These are phyloP conservation scores for Canavalia ensiformis DNA, from an alignment of 306 rosid genomes.

Conservation along the genomic window DNA sequence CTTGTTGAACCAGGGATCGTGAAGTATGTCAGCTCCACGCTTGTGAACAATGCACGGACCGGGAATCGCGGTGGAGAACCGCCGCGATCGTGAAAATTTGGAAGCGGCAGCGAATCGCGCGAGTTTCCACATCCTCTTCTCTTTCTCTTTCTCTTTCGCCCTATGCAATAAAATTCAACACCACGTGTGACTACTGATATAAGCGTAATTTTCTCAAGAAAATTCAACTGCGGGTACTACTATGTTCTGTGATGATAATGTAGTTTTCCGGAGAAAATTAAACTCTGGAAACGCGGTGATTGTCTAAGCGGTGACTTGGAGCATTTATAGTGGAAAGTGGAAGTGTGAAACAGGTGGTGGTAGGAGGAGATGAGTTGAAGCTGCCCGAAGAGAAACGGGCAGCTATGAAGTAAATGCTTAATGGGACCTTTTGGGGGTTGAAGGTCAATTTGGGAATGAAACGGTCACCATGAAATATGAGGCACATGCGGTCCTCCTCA, in stretches of 20 bases:
- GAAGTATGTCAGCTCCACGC: conserved; percentile 99
- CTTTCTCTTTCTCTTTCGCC: not conserved
- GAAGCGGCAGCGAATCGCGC: conserved; percentile 69
- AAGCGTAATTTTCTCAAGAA: not conserved
- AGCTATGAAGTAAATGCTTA: not conserved
- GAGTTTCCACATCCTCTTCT: conserved; percentile 76
- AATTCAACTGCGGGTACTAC: not conserved
- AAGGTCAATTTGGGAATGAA: conserved; percentile 30
- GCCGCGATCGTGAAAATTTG: conserved; percentile 67
- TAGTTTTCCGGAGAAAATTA: conserved; percentile 34
- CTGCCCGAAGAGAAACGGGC: conserved; percentile 32
- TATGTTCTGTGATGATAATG: not conserved
- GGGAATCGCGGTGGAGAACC: conserved; percentile 83
- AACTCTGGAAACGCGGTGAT: not conserved
- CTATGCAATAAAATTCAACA: not conserved
- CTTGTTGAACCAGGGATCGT: conserved; percentile 99
- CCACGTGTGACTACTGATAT: no score
- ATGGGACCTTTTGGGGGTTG: not conserved
- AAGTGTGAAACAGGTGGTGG: not conserved
- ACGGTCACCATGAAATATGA: not conserved
- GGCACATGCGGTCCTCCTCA: not conserved
- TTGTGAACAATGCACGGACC: conserved; percentile 95
- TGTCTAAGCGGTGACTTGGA: not conserved
- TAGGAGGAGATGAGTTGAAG: not conserved
- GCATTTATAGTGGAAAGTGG: conserved; percentile 38